A percentile compares a stretch with the other conserved stretches of the same genome.
phyloP scores from a whole-genome alignment of 106 monocot species.

The Narthecium ossifragum region DNA sequence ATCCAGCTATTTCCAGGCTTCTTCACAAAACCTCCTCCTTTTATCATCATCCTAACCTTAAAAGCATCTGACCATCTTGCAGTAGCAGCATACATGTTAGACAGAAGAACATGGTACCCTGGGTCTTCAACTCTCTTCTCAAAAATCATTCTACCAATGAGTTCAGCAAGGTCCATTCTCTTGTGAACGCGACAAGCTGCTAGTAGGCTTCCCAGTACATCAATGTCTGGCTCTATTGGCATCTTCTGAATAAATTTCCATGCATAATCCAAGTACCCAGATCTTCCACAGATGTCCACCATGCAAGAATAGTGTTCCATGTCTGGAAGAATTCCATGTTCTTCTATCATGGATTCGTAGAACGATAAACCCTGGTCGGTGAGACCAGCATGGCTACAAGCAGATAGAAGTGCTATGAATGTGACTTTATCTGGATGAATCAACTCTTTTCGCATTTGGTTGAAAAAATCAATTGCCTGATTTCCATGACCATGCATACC shows the following conservation, averaged over 20 bases:
- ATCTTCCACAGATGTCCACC: conserved; percentile 45
- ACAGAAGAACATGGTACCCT: conserved; percentile 51
- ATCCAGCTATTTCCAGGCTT: conserved; percentile 50
- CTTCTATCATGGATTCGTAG: conserved; percentile 30
- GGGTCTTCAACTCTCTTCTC: conserved; percentile 40
- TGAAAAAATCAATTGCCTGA: conserved; percentile 27
- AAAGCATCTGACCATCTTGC: conserved; percentile 40
- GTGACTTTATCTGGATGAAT: conserved; percentile 50
- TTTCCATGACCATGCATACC: conserved; percentile 44
- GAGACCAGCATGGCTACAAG: conserved; percentile 51
- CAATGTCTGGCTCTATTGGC: conserved; percentile 31
- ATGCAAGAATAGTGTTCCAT: conserved; percentile 71
- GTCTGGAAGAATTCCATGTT: conserved; percentile 33
- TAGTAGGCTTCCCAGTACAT: conserved; percentile 55
- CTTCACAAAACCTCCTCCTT: conserved; percentile 40
- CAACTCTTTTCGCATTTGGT: conserved; percentile 27
- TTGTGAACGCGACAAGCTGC: conserved; percentile 47
- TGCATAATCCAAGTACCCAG: conserved; percentile 40
- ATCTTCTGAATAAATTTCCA: conserved; percentile 47
- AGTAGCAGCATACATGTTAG: conserved; percentile 47
- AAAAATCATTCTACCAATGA: conserved; percentile 21
- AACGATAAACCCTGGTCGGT: conserved; percentile 21
- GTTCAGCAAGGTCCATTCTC: conserved; percentile 47
- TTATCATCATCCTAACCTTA: conserved; percentile 29
- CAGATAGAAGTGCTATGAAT: conserved; percentile 57